phyloP scores from a whole-genome alignment of 805 yeast species.

The Myxozyma vanderwaltii region DNA sequence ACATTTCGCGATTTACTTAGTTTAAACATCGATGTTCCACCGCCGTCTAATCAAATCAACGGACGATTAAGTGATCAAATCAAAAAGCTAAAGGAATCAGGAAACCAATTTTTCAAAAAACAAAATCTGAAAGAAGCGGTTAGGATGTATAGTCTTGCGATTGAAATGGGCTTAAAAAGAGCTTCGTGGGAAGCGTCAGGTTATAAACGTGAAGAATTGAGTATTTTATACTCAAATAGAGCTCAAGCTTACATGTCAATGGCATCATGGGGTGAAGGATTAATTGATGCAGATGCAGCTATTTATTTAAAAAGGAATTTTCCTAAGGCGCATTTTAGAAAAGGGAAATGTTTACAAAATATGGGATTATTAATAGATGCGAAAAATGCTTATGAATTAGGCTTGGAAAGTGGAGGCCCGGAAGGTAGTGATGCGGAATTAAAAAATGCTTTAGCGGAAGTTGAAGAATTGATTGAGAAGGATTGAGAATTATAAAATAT shows the following conservation, averaged over 20 bases:
- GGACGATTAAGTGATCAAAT: slow-evolving; percentile 41
- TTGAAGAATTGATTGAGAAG: slow-evolving; percentile 13
- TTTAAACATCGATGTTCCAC: slow-evolving; percentile 43
- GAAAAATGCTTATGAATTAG: slow-evolving; percentile 35
- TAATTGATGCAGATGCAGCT: slow-evolving; percentile 44
- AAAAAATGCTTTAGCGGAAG: slow-evolving; percentile 30
- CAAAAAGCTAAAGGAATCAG: slow-evolving; percentile 43
- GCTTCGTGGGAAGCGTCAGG: slow-evolving; percentile 47
- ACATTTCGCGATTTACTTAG: slow-evolving; percentile 40
- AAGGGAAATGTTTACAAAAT: slow-evolving; percentile 39
- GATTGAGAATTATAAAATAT: background rate
- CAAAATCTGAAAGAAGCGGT: slow-evolving; percentile 42
- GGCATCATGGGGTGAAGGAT: slow-evolving; percentile 45
- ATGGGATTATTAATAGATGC: slow-evolving; percentile 39
- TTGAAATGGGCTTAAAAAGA: slow-evolving; percentile 46
- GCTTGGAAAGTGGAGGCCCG: slow-evolving; percentile 28
- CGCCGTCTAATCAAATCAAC: slow-evolving; percentile 40
- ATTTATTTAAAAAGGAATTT: slow-evolving; percentile 41
- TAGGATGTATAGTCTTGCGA: slow-evolving; percentile 43
- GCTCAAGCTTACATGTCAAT: slow-evolving; percentile 46
- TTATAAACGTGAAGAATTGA: slow-evolving; percentile 43
- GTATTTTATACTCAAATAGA: slow-evolving; percentile 41
- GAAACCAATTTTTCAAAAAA: slow-evolving; percentile 38
- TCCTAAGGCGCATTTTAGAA: slow-evolving; percentile 42
- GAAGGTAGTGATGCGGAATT: slow-evolving; percentile 35